phyloP scores from a whole-genome alignment of 164 flowering plant genomes.

The Litsea cubeba region DNA sequence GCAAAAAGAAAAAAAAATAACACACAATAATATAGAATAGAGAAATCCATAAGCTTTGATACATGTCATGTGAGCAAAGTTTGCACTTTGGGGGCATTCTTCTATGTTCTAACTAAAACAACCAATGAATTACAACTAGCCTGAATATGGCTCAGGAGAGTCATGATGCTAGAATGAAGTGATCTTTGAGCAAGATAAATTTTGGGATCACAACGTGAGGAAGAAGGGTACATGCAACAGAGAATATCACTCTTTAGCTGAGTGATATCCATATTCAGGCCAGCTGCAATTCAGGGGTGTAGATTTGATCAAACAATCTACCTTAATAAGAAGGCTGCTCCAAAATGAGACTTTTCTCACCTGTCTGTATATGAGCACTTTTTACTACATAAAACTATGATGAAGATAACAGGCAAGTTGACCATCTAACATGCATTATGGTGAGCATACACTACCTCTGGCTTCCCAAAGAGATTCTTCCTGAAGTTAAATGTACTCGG shows the following conservation, averaged over 20 bases:
- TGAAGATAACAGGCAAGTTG: neutral
- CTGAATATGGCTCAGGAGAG: neutral
- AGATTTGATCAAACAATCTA: neutral
- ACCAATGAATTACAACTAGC: neutral
- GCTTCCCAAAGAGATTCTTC: conserved; percentile 82
- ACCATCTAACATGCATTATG: neutral
- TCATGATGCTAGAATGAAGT: neutral
- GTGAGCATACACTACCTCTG: conserved; percentile 57
- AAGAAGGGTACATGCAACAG: neutral
- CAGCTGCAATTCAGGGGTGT: neutral
- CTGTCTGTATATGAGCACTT: neutral
- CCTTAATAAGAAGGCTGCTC: neutral
- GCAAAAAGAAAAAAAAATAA: neutral
- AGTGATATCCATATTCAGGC: neutral
- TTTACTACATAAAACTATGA: neutral
- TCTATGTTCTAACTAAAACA: neutral
- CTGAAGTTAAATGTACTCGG: conserved; percentile 68
- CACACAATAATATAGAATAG: neutral
- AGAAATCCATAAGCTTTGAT: neutral
- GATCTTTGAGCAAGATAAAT: neutral
- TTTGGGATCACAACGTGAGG: neutral
- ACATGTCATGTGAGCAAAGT: neutral
- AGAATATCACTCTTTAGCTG: neutral
- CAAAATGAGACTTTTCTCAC: neutral
- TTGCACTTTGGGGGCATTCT: neutral